Evolutionary conservation across 345 rosid species (phyloP), one percentile per base, ranked within the genome.

Genomic region (Murraya paniculata): DNA sequence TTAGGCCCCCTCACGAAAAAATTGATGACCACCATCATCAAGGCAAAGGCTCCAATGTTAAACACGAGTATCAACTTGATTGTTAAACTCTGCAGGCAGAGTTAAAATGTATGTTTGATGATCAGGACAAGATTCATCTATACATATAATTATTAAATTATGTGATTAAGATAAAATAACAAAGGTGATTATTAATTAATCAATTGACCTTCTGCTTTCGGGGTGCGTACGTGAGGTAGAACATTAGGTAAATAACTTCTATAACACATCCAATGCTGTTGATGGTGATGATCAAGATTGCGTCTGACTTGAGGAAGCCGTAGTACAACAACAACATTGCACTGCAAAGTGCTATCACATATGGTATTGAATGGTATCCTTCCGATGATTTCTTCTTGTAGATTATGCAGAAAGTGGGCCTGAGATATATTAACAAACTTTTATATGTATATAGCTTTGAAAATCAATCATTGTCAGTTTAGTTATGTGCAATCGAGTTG

Each of bases 321-420:
- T 91, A 94, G 83, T 78, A 90, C 25, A 94, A 75, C 68, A 92
- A 84, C 81, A 94, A 83, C 75, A 88, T 86, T 77, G 97, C 89
- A 80, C 97, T 89, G 5, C 86, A 82, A 7, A 91, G 85, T 36
- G 89, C 89, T 78, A 89, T 86, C 71, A 88, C 80, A 36, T 91
- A 94, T 0, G 98, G 97, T 55, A 94, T 76, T 3, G 95, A 85
- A 16, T 93, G 93, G 74, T 84, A 94, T 78, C 95, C 95, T 79
- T 86, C 86, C 7, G 94, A 89, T 59, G 95, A 75, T 86, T 89
- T 93, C 84, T 80, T 94, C 87, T 82, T 91, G 75, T 68, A 88
- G 16, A 94, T 88, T 4, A 57, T 58, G 56, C 77, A 75, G 48
- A 94, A 94, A n/a, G 97, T 93, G 58, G 92, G 91, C 76, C 98